Percentiles rank a stretch among this genome's conserved stretches.
These are phyloP conservation scores for Hypoxylon sp. DNA, from an alignment of 2,329 filamentous ascomycete genomes.

Conservation along the genomic window DNA sequence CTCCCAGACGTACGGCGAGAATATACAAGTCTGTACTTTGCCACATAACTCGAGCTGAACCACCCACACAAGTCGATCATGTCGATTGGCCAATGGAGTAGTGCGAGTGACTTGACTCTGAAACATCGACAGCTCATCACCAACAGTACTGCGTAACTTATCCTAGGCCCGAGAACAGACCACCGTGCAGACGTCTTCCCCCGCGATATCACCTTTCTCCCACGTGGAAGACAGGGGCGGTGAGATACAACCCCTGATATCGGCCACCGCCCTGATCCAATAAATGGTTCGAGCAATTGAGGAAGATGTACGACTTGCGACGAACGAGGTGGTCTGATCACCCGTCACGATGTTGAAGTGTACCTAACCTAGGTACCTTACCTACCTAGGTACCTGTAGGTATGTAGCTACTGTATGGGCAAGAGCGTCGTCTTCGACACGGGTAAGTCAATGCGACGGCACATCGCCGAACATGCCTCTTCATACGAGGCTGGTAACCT, in stretches of 20 bases:
- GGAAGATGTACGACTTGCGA: slow-evolving; percentile 27
- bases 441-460: slow-evolving; percentile 21
- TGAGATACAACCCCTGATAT: slow-evolving; percentile 41
- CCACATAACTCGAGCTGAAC: slow-evolving; percentile 24
- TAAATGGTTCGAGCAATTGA: slow-evolving; percentile 28
- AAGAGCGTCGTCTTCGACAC: slow-evolving; percentile 18
- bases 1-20: slow-evolving; percentile 2
- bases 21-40: slow-evolving; percentile 8
- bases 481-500: slow-evolving; percentile 20
- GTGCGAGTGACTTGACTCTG: slow-evolving; percentile 28
- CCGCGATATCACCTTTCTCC: slow-evolving; percentile 44
- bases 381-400: no score
- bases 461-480: slow-evolving; percentile 21
- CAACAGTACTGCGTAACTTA: slow-evolving; percentile 22
- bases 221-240: slow-evolving; percentile 45
- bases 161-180: slow-evolving; percentile 39
- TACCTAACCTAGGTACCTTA: no score
- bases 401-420: slow-evolving; percentile 11
- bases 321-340: slow-evolving; percentile 42
- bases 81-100: slow-evolving; percentile 36
- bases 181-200: slow-evolving; percentile 42
- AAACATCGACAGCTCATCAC: slow-evolving; percentile 41
- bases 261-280: slow-evolving; percentile 33
- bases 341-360: slow-evolving; percentile 21
- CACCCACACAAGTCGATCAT: slow-evolving; percentile 2